phyloP scores from a whole-genome alignment of 805 yeast species.

The Debaryomyces tyrocola region DNA sequence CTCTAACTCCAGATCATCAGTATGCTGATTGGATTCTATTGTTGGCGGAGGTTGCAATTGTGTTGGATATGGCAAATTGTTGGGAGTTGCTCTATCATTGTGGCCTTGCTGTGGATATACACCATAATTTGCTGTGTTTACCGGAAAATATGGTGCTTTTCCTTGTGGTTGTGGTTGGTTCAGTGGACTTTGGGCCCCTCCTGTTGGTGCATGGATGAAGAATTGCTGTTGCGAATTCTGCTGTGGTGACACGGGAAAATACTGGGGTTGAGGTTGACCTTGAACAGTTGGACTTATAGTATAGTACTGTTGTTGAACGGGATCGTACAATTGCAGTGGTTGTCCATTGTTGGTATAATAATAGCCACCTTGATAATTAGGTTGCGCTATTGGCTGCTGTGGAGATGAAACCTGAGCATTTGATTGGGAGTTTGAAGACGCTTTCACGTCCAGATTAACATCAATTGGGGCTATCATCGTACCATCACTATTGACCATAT shows the following conservation, averaged over 20 bases:
- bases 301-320: conserved; percentile 44
- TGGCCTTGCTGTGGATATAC: conserved; percentile 8
- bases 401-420: conserved; percentile 1
- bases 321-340: conserved; percentile 44
- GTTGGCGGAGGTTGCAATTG: conserved; percentile 1
- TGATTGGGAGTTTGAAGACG: neutral
- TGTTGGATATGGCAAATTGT: conserved; percentile 18
- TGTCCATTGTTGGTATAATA: conserved; percentile 20
- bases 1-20: no score
- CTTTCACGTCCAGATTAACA: conserved; percentile 8
- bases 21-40: no score
- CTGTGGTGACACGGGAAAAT: conserved; percentile 38
- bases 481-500: conserved; percentile 46
- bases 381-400: conserved; percentile 5
- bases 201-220: conserved; percentile 19
- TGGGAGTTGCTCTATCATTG: neutral
- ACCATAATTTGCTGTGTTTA: conserved; percentile 16
- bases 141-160: conserved; percentile 9
- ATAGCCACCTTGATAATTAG: conserved; percentile 14
- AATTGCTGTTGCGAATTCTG: conserved; percentile 15
- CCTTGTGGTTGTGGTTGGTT: conserved; percentile 10
- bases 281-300: conserved; percentile 38
- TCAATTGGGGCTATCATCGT: conserved; percentile 44
- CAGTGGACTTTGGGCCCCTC: neutral
- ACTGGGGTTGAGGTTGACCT: conserved; percentile 35